These are phyloP conservation scores for Penicillium cataractarum DNA, from an alignment of 495 filamentous ascomycete genomes.

Conservation along the genomic window DNA sequence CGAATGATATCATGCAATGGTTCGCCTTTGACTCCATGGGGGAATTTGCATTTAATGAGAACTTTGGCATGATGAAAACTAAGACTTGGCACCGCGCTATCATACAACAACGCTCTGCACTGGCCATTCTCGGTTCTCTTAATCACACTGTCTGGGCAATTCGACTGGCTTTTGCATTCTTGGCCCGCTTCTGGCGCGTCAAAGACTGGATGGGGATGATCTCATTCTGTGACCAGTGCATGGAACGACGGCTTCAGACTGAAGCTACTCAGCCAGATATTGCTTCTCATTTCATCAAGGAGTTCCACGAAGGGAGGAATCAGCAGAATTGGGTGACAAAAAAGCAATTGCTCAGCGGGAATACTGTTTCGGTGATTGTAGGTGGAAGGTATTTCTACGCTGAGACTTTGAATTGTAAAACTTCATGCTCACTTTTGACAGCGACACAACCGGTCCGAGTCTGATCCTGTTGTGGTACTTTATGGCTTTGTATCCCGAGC, in stretches of 20 bases:
- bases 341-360: constrained; percentile 2
- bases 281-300: constrained; percentile 40
- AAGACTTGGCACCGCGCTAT: constrained; percentile 28
- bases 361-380: background rate
- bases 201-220: constrained; percentile 38
- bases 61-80: constrained; percentile 41
- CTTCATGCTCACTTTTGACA: constrained; percentile 1
- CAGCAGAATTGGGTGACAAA: constrained; percentile 11
- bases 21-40: constrained; percentile 50
- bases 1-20: constrained; percentile 36
- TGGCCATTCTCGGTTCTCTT: constrained; percentile 34
- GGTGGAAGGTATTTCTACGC: background rate
- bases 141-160: constrained; percentile 42
- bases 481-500: constrained; percentile 31
- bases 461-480: constrained; percentile 40
- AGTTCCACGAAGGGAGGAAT: constrained; percentile 21
- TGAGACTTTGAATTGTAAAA: background rate
- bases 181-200: constrained; percentile 29
- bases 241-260: constrained; percentile 33
- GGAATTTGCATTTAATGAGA: constrained; percentile 44
- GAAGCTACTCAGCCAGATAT: constrained; percentile 25
- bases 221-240: constrained; percentile 36
- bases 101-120: constrained; percentile 8
- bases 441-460: constrained; percentile 36
- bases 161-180: constrained; percentile 32